phyloP scores from a whole-genome alignment of 1,284 basidiomycete species.

The Kalmanozyma brasiliensis region DNA sequence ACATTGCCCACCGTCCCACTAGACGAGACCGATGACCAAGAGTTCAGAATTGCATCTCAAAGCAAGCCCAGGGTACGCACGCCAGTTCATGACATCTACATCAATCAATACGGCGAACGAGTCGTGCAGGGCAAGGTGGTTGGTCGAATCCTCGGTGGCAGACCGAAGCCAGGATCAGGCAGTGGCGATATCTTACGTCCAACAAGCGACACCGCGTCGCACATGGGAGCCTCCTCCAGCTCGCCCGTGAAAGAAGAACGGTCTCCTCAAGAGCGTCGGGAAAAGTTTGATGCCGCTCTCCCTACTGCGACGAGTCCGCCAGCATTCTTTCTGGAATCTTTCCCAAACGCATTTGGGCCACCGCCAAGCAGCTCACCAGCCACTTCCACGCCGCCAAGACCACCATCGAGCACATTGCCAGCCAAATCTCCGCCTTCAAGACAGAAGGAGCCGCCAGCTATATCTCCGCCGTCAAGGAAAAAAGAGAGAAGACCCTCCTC shows the following conservation, averaged over 20 bases:
- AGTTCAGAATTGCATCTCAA: slow-evolving; percentile 14
- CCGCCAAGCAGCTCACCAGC: neutral
- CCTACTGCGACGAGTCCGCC: slow-evolving; percentile 17
- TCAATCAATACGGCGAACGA: slow-evolving; percentile 50
- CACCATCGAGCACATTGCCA: too few relatives aligned
- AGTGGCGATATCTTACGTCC: neutral
- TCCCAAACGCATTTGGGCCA: slow-evolving; percentile 25
- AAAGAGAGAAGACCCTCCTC: slow-evolving; percentile 15
- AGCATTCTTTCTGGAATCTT: slow-evolving; percentile 52
- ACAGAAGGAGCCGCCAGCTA: slow-evolving; percentile 4
- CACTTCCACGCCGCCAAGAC: neutral
- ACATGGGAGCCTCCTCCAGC: too few relatives aligned
- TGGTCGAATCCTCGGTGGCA: slow-evolving; percentile 34
- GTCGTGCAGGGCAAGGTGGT: slow-evolving; percentile 49
- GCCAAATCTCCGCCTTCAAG: slow-evolving; percentile 1
- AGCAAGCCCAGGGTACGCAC: slow-evolving; percentile 20
- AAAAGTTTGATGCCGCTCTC: neutral
- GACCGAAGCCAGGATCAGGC: slow-evolving; percentile 24
- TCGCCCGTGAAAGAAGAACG: too few relatives aligned
- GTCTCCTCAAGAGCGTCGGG: too few relatives aligned
- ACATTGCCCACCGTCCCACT: too few relatives aligned
- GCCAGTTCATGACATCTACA: slow-evolving; percentile 44
- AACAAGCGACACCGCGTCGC: neutral
- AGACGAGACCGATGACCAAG: neutral
- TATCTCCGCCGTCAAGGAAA: slow-evolving; percentile 6